Conservation (phyloP, 768 basidiomycete genomes). For the Naganishia antarctica region DNA sequence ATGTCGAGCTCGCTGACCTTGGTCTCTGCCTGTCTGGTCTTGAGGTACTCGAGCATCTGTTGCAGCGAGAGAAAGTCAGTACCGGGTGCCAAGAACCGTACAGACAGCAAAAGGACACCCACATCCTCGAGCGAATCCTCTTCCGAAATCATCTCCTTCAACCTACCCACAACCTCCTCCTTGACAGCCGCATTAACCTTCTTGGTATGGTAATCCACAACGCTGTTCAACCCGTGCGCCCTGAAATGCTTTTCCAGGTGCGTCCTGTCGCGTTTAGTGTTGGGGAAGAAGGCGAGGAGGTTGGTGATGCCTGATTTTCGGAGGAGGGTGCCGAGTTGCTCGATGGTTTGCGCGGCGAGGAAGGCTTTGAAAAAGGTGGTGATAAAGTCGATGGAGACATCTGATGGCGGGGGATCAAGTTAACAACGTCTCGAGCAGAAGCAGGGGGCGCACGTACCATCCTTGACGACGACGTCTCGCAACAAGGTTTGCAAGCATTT, state of each 20-base stretch:
- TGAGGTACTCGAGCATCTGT: constrained; percentile 73
- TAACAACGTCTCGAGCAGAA: no score
- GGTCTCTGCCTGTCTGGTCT: constrained; percentile 64
- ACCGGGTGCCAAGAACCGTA: background rate
- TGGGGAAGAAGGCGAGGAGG: constrained; percentile 72
- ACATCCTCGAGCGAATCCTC: constrained; percentile 69
- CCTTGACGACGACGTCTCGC: constrained; percentile 93
- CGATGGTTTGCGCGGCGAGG: constrained; percentile 75
- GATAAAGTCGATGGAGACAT: constrained; percentile 70
- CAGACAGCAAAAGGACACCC: constrained; percentile 34
- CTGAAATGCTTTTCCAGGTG: constrained; percentile 81
- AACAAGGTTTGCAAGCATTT: constrained; percentile 73
- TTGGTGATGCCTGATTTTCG: constrained; percentile 82
- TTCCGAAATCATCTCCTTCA: constrained; percentile 55
- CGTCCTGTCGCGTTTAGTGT: constrained; percentile 69
- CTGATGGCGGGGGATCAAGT: no score
- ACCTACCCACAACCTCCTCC: constrained; percentile 65
- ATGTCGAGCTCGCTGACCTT: constrained; percentile 82
- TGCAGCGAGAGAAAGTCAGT: background rate
- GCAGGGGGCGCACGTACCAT: constrained; percentile 56
- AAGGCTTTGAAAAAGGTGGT: constrained; percentile 76
- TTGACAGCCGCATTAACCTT: constrained; percentile 77
- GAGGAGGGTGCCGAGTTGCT: constrained; percentile 75
- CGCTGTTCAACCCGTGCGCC: constrained; percentile 67
- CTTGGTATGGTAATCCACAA: constrained; percentile 93